Conservation (phyloP, 73 alveolate genomes). For the Tetrahymena borealis region DNA sequence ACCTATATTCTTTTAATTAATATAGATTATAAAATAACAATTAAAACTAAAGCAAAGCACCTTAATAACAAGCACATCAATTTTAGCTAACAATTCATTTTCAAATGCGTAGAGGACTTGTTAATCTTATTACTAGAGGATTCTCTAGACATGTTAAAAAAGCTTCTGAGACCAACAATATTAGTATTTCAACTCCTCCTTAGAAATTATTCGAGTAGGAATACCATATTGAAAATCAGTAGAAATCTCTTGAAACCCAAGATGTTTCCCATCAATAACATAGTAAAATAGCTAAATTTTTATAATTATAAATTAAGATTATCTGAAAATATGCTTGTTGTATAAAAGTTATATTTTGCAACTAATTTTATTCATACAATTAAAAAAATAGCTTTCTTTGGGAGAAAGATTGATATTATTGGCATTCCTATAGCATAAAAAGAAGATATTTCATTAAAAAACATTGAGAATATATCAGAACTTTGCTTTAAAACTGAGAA, state of each 20-base stretch:
- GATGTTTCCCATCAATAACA: not conserved
- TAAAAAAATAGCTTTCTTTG: not conserved
- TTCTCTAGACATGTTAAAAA: not conserved
- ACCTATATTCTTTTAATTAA: no score
- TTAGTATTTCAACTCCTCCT: not conserved
- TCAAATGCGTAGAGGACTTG: not conserved
- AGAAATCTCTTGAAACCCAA: not conserved
- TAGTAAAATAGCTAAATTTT: not conserved
- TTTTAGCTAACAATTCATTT: not conserved
- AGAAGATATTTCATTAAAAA: not conserved
- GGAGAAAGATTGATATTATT: not conserved
- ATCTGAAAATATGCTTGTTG: not conserved
- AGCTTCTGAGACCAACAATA: not conserved
- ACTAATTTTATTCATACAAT: not conserved
- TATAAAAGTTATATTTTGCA: no score
- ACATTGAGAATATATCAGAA: not conserved
- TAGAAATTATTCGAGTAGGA: not conserved
- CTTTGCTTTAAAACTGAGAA: not conserved
- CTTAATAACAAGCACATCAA: not conserved
- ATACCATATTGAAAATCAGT: not conserved
- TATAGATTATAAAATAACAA: no score
- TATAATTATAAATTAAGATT: not conserved
- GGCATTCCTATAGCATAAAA: not conserved
- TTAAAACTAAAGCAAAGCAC: no score
- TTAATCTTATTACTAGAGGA: not conserved